Evolutionary conservation across 495 filamentous ascomycete species (phyloP), one percentile per base, ranked within the genome.

Genomic region (Cercophora newfieldiana): DNA sequence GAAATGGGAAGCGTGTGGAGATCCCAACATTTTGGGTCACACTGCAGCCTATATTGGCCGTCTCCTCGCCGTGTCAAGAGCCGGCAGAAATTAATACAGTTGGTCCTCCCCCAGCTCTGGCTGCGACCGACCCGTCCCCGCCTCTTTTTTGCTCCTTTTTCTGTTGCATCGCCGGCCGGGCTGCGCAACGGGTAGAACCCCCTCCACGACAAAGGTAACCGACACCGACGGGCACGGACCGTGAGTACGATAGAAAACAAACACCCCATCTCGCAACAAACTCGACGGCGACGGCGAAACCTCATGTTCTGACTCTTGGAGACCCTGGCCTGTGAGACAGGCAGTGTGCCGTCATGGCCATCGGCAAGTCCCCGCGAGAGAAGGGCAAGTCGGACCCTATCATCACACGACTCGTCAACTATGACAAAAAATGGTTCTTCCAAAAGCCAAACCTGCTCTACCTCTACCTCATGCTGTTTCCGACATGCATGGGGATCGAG

Each of bases 401-500:
- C 69, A 63, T 82, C 67, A 79, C 77, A 53, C 79, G 83, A 47
- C 72, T 86, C 21, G 81, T 78, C 24, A 70, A 76, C 48, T 78
- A 84, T 71, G 85, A 86, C 69, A 84, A 76, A 60, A 76, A 79
- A 7, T 66, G 71, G 64, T 88, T 84, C 83, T 89, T 83, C 72
- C 81, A 81, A 67, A 90, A 90, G 74, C 81, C 77, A 3, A 89
- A 90, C 70, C 77, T 90, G 24, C 78, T 86, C 50, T 61, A 64
- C 37, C 76, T 90, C 47, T 90, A 90, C 69, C 68, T 87, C 5
- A 64, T 89, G 54, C 78, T 91, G 64, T 84, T 88, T 66, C 86
- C 87, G 19, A 83, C 85, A 24, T 86, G 83, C 69, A 88, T 91
- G 80, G 89, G 89, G 22, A 85, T 89, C 67, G 89, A 90, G 75